These are phyloP conservation scores for Talaromyces rugulosus DNA, from an alignment of 2,329 filamentous ascomycete genomes.

Conservation along the genomic window DNA sequence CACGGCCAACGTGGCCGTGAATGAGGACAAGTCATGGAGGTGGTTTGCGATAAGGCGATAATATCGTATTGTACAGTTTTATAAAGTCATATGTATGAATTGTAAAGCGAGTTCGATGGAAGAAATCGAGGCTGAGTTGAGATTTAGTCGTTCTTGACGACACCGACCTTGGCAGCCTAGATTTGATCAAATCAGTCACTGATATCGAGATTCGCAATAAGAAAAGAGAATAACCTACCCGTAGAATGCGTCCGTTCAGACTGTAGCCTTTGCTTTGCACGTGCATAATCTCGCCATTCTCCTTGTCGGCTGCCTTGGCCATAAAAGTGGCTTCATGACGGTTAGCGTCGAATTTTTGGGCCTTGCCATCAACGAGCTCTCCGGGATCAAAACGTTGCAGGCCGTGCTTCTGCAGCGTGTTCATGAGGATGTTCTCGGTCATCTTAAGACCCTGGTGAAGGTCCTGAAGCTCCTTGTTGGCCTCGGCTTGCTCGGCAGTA, in stretches of 20 bases:
- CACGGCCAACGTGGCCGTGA: neutral
- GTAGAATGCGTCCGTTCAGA: conserved; percentile 82
- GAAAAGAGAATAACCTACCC: conserved; percentile 43
- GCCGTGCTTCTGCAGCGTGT: conserved; percentile 88
- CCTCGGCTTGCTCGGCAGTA: conserved; percentile 48
- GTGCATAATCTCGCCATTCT: conserved; percentile 84
- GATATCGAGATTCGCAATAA: neutral
- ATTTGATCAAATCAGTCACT: conserved; percentile 12
- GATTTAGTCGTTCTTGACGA: conserved; percentile 71
- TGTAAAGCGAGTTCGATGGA: neutral
- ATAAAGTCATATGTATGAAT: neutral
- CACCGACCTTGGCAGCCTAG: conserved; percentile 85
- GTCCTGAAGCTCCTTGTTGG: conserved; percentile 68
- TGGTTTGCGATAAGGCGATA: neutral
- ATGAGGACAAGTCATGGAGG: neutral
- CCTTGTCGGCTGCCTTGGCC: conserved; percentile 79
- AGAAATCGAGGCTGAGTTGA: conserved; percentile 2
- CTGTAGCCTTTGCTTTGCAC: conserved; percentile 95
- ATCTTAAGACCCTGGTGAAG: conserved; percentile 90
- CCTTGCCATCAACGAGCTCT: conserved; percentile 45
- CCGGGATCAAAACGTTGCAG: conserved; percentile 80
- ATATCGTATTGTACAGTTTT: conserved; percentile 11
- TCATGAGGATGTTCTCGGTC: conserved; percentile 85
- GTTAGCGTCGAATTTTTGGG: conserved; percentile 92
- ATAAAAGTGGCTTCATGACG: conserved; percentile 96